A percentile compares a stretch with the other conserved stretches of the same genome.
These are phyloP conservation scores for Darksidea phi DNA, from an alignment of 495 filamentous ascomycete genomes.

Conservation along the genomic window DNA sequence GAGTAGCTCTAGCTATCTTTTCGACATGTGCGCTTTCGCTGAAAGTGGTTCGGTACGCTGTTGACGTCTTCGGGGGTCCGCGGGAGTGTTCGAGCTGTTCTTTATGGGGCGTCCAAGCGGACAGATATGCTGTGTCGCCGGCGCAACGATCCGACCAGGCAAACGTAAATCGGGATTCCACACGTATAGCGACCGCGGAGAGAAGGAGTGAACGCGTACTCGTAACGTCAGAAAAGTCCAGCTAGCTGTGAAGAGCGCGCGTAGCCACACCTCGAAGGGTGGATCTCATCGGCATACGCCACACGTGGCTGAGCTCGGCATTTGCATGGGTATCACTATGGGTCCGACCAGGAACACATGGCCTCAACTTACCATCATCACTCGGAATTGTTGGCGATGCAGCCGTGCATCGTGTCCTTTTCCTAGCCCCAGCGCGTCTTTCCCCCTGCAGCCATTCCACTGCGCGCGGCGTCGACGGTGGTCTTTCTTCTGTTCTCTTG, in stretches of 20 bases:
- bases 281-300: neutral
- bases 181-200: neutral
- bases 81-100: neutral
- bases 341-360: conserved; percentile 25
- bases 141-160: neutral
- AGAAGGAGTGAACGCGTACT: neutral
- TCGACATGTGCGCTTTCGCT: conserved; percentile 12
- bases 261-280: neutral
- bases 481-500: conserved; percentile 23
- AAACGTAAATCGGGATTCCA: neutral
- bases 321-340: conserved; percentile 4
- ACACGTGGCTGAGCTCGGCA: conserved; percentile 3
- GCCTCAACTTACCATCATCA: conserved; percentile 9
- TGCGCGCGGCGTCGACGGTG: neutral
- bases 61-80: conserved; percentile 11
- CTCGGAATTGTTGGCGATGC: neutral
- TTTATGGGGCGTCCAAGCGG: neutral
- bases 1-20: neutral
- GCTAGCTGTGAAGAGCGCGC: neutral
- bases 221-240: neutral
- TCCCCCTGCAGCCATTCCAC: conserved; percentile 1
- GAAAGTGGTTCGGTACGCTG: neutral
- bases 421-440: conserved; percentile 11
- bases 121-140: neutral
- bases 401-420: conserved; percentile 24